These are phyloP conservation scores for Russula sp. DNA, from an alignment of 768 basidiomycete species.

Conservation along the genomic window DNA sequence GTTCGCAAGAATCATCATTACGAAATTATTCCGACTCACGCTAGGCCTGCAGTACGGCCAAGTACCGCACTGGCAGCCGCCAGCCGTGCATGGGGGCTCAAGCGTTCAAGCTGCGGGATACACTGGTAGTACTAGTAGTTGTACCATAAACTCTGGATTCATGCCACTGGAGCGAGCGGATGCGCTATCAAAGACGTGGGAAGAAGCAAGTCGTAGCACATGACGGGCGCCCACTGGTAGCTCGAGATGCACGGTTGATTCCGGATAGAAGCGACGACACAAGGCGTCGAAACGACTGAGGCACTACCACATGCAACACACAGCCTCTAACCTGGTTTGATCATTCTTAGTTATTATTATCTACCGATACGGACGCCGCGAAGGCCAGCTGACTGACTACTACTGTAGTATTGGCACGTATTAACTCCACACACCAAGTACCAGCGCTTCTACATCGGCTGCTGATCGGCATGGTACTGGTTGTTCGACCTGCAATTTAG, in stretches of 20 bases:
- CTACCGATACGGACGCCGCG: neutral
- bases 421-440: neutral
- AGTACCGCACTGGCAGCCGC: too few relatives aligned
- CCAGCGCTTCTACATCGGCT: neutral
- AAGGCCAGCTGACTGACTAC: neutral
- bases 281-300: neutral
- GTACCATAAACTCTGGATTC: neutral
- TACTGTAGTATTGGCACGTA: neutral
- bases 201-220: neutral
- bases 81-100: neutral
- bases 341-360: neutral
- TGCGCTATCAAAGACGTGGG: neutral
- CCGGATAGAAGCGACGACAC: neutral
- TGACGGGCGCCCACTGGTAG: neutral
- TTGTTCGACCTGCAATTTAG: neutral
- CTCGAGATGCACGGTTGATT: conserved; percentile 2
- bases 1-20: neutral
- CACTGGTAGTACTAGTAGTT: too few relatives aligned
- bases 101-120: neutral
- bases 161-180: neutral
- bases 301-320: neutral
- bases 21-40: neutral
- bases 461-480: too few relatives aligned
- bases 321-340: neutral
- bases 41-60: too few relatives aligned